These are phyloP conservation scores for Protomyces lactucae-debilis DNA, from an alignment of 1,139 yeast species.

Conservation along the genomic window DNA sequence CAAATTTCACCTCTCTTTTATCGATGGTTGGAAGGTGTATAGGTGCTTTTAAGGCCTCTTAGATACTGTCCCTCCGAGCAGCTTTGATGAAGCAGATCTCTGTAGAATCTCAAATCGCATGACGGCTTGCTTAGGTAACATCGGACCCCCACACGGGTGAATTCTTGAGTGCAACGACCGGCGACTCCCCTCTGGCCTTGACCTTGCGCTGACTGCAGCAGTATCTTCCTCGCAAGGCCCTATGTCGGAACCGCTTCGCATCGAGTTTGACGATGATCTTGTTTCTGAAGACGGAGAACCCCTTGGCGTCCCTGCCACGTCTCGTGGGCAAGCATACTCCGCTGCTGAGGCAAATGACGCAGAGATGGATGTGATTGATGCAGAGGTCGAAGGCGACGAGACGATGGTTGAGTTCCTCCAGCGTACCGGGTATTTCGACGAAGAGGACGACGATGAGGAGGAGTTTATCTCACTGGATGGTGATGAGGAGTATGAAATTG, in stretches of 20 bases:
- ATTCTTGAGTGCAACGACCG: too few species aligned
- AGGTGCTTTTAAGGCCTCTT: too few species aligned
- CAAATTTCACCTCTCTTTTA: too few species aligned
- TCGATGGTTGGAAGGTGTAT: too few species aligned
- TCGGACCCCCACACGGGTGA: too few species aligned
- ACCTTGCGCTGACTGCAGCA: too few species aligned
- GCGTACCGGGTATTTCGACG: background rate
- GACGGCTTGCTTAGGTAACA: too few species aligned
- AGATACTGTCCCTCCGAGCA: too few species aligned
- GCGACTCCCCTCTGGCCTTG: too few species aligned
- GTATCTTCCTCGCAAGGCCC: background rate
- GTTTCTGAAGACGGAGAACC: background rate
- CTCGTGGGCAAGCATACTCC: background rate
- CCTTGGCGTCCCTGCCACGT: background rate
- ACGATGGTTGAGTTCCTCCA: background rate
- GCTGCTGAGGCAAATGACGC: background rate
- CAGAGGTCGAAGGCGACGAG: background rate
- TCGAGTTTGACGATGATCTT: background rate
- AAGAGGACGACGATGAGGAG: constrained; percentile 12
- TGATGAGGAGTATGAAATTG: background rate
- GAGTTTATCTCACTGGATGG: constrained; percentile 2
- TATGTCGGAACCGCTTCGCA: background rate
- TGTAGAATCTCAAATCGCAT: too few species aligned
- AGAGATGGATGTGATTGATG: background rate
- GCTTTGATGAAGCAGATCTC: too few species aligned